Evolutionary conservation across 2,329 filamentous ascomycete species (phyloP).

Genomic region (Lachnellula hyalina): DNA sequence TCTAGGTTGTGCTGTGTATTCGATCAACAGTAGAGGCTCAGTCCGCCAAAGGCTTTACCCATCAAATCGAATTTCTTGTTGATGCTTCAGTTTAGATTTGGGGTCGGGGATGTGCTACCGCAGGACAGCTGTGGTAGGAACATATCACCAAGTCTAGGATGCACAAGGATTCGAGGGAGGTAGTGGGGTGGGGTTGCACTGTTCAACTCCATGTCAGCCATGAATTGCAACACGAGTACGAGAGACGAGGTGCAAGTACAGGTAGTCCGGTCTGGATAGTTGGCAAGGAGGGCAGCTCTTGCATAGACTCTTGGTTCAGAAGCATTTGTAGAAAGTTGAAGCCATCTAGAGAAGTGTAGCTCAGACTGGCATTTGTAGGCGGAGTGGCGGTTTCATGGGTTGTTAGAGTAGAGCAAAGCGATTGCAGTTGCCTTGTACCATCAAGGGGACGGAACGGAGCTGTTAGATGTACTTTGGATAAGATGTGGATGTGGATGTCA

Average conservation of each 20-base stretch:
- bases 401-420: neutral
- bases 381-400: neutral
- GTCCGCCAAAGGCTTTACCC: neutral
- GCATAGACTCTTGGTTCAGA: neutral
- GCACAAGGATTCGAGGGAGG: neutral
- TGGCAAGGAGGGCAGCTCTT: neutral
- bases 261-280: neutral
- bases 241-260: neutral
- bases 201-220: neutral
- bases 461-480: neutral
- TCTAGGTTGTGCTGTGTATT: neutral
- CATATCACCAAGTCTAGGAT: conserved; percentile 17
- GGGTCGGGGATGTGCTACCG: conserved; percentile 12
- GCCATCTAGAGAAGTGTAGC: neutral
- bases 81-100: neutral
- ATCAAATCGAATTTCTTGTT: neutral
- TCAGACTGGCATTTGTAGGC: neutral
- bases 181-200: neutral
- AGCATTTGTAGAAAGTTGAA: neutral
- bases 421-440: neutral
- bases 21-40: neutral
- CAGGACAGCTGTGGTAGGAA: conserved; percentile 17
- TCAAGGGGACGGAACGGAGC: neutral
- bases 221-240: neutral
- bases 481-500: neutral